These are phyloP conservation scores for Mortierella sp. DNA, from an alignment of 371 early-diverging fungal genomes.

Conservation along the genomic window DNA sequence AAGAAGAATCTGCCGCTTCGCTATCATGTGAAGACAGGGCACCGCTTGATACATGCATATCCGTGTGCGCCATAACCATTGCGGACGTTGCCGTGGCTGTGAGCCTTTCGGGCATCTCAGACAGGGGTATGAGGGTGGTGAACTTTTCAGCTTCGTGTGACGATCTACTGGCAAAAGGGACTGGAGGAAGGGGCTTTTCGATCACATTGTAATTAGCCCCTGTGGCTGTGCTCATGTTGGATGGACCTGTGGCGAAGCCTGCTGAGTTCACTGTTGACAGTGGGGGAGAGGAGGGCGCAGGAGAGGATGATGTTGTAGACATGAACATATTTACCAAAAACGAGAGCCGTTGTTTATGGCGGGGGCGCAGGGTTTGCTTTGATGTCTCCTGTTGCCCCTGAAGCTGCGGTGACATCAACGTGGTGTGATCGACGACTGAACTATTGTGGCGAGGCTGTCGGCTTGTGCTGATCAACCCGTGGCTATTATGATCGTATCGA, in stretches of 20 bases:
- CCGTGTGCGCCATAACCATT: too few relatives aligned
- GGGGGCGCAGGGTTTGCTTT: neutral
- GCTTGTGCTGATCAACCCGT: neutral
- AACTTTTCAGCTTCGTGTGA: neutral
- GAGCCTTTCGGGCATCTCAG: too few relatives aligned
- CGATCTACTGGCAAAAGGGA: neutral
- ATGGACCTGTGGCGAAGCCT: neutral
- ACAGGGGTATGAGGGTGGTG: neutral
- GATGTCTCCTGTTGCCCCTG: neutral
- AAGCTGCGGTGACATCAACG: neutral
- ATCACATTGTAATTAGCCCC: neutral
- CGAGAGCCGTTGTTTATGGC: slow-evolving; percentile 4
- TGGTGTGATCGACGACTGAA: neutral
- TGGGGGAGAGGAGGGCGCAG: neutral
- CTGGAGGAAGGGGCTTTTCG: slow-evolving; percentile 7
- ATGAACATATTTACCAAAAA: slow-evolving; percentile 7
- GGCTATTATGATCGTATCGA: neutral
- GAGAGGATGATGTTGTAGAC: neutral
- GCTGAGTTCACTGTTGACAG: neutral
- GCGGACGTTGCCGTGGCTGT: too few relatives aligned
- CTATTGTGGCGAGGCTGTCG: neutral
- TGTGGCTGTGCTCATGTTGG: neutral
- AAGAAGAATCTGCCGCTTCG: neutral
- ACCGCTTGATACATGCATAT: too few relatives aligned
- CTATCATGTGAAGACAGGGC: too few relatives aligned